These are phyloP conservation scores for Fragaria ananassa DNA, from an alignment of 306 rosid species.

Conservation along the genomic window DNA sequence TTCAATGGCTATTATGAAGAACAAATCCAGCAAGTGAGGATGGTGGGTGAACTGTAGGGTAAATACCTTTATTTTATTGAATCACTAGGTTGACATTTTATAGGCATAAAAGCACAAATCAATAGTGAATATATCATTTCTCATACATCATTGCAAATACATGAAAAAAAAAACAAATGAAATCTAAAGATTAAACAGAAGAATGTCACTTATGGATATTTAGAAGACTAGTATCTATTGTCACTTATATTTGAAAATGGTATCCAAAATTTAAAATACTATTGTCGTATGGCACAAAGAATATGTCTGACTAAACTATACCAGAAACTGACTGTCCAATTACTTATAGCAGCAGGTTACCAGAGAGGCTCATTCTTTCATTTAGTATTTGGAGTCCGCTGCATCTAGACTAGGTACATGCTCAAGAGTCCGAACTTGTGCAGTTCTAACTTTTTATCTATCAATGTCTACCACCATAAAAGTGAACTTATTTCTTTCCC, in stretches of 20 bases:
- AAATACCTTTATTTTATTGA: background rate
- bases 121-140: background rate
- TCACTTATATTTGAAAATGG: background rate
- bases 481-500: background rate
- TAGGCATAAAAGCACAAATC: background rate
- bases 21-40: background rate
- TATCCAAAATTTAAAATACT: no score
- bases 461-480: background rate
- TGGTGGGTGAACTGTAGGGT: background rate
- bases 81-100: background rate
- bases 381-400: background rate
- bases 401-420: constrained; percentile 1
- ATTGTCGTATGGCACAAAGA: background rate
- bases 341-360: background rate
- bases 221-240: background rate
- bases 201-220: background rate
- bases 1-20: no score
- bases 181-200: background rate
- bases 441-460: constrained; percentile 2
- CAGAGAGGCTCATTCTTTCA: background rate
- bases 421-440: background rate
- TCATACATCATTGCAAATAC: background rate
- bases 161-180: background rate
- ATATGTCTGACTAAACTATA: background rate
- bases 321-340: background rate